These are phyloP conservation scores for Tardiomyces depauwii DNA, from an alignment of 1,139 yeast species.

Conservation along the genomic window DNA sequence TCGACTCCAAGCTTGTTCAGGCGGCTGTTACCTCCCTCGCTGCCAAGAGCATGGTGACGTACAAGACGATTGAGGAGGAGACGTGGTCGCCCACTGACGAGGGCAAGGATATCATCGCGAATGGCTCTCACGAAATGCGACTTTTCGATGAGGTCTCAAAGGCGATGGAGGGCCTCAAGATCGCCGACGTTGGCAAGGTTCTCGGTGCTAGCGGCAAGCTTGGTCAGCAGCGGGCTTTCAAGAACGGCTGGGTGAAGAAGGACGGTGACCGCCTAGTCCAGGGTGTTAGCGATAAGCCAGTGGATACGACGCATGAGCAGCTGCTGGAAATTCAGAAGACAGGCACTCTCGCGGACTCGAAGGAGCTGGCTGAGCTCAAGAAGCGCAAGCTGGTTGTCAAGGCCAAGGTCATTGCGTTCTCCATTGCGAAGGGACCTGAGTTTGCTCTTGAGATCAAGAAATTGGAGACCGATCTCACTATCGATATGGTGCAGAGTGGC, in stretches of 20 bases:
- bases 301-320: conserved; percentile 56
- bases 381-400: conserved; percentile 79
- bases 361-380: conserved; percentile 74
- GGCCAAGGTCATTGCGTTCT: conserved; percentile 66
- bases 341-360: conserved; percentile 43
- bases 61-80: conserved; percentile 65
- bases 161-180: conserved; percentile 68
- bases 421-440: conserved; percentile 68
- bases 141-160: conserved; percentile 66
- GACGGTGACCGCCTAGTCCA: conserved; percentile 71
- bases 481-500: conserved; percentile 73
- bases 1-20: conserved; percentile 43
- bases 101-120: conserved; percentile 62
- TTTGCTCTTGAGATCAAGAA: conserved; percentile 73
- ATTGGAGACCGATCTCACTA: conserved; percentile 85
- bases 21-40: conserved; percentile 80
- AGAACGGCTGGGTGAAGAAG: conserved; percentile 91
- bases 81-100: conserved; percentile 68
- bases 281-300: conserved; percentile 36
- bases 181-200: conserved; percentile 65
- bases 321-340: conserved; percentile 46
- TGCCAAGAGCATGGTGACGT: conserved; percentile 73
- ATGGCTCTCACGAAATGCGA: conserved; percentile 88
- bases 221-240: conserved; percentile 98
- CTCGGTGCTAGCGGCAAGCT: conserved; percentile 77